These are phyloP conservation scores for Adansonia madagascariensis DNA, from an alignment of 441 rosid species.

Conservation along the genomic window DNA sequence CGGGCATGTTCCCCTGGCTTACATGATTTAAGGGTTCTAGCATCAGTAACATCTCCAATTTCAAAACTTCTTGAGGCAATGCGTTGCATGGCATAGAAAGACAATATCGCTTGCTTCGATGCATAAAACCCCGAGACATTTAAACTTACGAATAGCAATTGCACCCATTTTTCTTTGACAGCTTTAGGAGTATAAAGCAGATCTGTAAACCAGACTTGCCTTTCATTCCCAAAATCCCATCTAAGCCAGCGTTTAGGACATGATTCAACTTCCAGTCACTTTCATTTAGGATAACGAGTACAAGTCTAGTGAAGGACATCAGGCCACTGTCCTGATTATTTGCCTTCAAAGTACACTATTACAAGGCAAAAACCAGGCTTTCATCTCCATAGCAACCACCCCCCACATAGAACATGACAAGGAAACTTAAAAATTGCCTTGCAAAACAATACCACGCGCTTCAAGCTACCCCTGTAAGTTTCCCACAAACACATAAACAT, in stretches of 20 bases:
- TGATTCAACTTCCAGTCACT: slow-evolving; percentile 45
- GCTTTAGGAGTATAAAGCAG: slow-evolving; percentile 92
- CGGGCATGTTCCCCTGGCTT: slow-evolving; percentile 73
- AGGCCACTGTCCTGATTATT: too few species aligned
- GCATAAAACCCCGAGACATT: slow-evolving; percentile 94
- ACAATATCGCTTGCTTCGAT: slow-evolving; percentile 92
- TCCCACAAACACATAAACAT: too few species aligned
- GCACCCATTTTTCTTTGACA: slow-evolving; percentile 84
- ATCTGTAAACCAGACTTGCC: slow-evolving; percentile 86
- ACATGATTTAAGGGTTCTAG: slow-evolving; percentile 46
- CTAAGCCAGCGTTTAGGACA: slow-evolving; percentile 84
- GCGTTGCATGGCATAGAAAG: slow-evolving; percentile 93
- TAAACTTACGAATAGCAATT: slow-evolving; percentile 91
- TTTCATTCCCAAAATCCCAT: slow-evolving; percentile 96
- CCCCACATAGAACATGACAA: too few species aligned
- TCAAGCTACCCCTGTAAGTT: too few species aligned
- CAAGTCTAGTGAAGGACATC: too few species aligned
- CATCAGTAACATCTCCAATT: slow-evolving; percentile 84
- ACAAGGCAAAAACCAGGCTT: too few species aligned
- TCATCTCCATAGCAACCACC: too few species aligned
- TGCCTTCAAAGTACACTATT: too few species aligned
- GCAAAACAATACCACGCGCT: too few species aligned
- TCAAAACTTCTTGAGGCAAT: slow-evolving; percentile 90
- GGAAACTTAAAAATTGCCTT: too few species aligned
- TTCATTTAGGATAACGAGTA: too few species aligned